phyloP scores from a whole-genome alignment of 164 flowering plant species.

The Kingdonia uniflora region DNA sequence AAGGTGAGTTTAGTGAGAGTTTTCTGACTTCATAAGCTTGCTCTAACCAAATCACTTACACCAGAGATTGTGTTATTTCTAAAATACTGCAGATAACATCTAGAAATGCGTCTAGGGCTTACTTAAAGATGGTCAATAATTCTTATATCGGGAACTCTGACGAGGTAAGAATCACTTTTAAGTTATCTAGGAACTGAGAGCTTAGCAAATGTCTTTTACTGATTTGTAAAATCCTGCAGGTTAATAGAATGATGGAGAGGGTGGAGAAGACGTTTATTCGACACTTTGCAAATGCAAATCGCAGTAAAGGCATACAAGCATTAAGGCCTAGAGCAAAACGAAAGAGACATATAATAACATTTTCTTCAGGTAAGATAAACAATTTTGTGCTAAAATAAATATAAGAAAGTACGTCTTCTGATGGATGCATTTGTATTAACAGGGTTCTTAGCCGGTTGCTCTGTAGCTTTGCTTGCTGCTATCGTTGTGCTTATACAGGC shows the following conservation, averaged over 20 bases:
- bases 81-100: conserved; percentile 29
- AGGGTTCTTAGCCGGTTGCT: too few relatives aligned
- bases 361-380: conserved; percentile 29
- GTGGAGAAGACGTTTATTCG: conserved; percentile 56
- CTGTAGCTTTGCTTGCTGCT: too few relatives aligned
- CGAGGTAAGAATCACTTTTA: conserved; percentile 23
- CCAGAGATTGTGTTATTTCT: neutral
- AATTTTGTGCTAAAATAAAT: too few relatives aligned
- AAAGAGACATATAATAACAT: conserved; percentile 40
- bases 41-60: too few relatives aligned
- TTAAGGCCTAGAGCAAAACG: conserved; percentile 37
- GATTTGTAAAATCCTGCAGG: conserved; percentile 16
- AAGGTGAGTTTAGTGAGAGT: conserved; percentile 31
- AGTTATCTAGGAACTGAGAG: too few relatives aligned
- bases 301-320: conserved; percentile 38
- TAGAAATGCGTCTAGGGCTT: conserved; percentile 46
- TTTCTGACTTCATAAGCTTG: neutral
- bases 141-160: conserved; percentile 43
- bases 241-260: conserved; percentile 44
- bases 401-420: too few relatives aligned
- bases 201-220: neutral
- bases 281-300: conserved; percentile 51
- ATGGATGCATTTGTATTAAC: too few relatives aligned
- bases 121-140: conserved; percentile 47
- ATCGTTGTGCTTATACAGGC: too few relatives aligned